A percentile compares a stretch with the other conserved stretches of the same genome.
These are phyloP conservation scores for Intubia oerlemansii DNA, from an alignment of 2,329 filamentous ascomycete species.

Conservation along the genomic window DNA sequence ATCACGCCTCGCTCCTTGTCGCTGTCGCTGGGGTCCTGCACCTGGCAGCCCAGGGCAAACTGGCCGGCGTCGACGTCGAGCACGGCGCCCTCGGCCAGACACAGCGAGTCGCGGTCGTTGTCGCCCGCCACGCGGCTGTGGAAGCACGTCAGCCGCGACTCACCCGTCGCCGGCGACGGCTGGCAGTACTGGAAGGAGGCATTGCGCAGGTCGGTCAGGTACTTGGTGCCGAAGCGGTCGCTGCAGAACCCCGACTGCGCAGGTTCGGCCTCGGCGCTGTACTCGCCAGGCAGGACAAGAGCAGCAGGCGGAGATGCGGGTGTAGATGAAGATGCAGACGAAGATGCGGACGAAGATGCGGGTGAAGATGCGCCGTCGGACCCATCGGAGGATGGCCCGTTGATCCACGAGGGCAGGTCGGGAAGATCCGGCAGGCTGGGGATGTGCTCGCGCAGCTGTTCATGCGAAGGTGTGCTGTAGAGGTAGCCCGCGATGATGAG, in stretches of 20 bases:
- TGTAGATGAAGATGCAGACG: too few species aligned
- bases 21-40: slow-evolving; percentile 1
- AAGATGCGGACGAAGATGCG: too few species aligned
- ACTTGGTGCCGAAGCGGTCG: slow-evolving; percentile 5
- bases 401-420: too few species aligned
- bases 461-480: too few species aligned
- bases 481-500: too few species aligned
- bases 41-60: slow-evolving; percentile 4
- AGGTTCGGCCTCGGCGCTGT: background rate
- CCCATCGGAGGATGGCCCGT: too few species aligned
- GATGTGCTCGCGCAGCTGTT: too few species aligned
- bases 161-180: background rate
- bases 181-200: slow-evolving; percentile 6
- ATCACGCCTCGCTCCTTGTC: slow-evolving; percentile 2
- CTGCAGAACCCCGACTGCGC: slow-evolving; percentile 4
- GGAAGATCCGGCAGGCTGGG: too few species aligned
- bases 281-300: slow-evolving; percentile 4
- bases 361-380: too few species aligned
- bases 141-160: slow-evolving; percentile 7
- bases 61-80: slow-evolving; percentile 1
- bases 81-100: slow-evolving; percentile 2
- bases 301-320: too few species aligned
- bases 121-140: slow-evolving; percentile 2
- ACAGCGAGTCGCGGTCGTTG: slow-evolving; percentile 5
- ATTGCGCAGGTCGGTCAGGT: slow-evolving; percentile 4